Evolutionary conservation across 2,329 filamentous ascomycete genomes (phyloP).

Genomic region (Akanthomyces lecanii): DNA sequence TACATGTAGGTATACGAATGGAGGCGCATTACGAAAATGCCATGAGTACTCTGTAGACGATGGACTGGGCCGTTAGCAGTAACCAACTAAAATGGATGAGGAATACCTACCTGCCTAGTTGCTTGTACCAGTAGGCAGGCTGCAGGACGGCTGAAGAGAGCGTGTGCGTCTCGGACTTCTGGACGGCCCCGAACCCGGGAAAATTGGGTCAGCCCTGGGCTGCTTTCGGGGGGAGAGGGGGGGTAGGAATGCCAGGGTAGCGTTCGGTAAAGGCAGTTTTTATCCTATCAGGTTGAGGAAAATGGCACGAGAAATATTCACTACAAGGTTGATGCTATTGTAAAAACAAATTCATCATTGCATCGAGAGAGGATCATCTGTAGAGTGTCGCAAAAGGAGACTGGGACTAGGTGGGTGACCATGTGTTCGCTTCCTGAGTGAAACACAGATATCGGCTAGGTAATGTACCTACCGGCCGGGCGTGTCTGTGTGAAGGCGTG

Average conservation of each 20-base stretch:
- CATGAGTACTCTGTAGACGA: too few relatives aligned
- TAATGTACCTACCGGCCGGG: neutral
- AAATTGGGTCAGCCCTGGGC: neutral
- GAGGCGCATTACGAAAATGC: too few relatives aligned
- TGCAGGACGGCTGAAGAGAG: neutral
- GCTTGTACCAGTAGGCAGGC: too few relatives aligned
- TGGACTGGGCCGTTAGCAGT: too few relatives aligned
- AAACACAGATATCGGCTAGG: neutral
- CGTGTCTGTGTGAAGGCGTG: neutral
- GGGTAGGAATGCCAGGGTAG: neutral
- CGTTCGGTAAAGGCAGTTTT: neutral
- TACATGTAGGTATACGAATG: too few relatives aligned
- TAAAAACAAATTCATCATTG: too few relatives aligned
- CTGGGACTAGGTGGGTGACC: neutral
- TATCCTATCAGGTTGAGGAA: too few relatives aligned
- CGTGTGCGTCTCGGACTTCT: constrained; percentile 10
- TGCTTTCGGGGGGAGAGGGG: neutral
- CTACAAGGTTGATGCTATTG: too few relatives aligned
- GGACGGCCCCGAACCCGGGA: constrained; percentile 15
- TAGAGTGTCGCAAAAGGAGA: neutral
- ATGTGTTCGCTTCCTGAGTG: constrained; percentile 5
- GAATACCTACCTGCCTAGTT: too few relatives aligned
- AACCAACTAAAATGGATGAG: too few relatives aligned
- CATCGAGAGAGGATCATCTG: neutral
- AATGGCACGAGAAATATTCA: too few relatives aligned